These are phyloP conservation scores for Alternaria rosae DNA, from an alignment of 2,329 filamentous ascomycete species.

Conservation along the genomic window DNA sequence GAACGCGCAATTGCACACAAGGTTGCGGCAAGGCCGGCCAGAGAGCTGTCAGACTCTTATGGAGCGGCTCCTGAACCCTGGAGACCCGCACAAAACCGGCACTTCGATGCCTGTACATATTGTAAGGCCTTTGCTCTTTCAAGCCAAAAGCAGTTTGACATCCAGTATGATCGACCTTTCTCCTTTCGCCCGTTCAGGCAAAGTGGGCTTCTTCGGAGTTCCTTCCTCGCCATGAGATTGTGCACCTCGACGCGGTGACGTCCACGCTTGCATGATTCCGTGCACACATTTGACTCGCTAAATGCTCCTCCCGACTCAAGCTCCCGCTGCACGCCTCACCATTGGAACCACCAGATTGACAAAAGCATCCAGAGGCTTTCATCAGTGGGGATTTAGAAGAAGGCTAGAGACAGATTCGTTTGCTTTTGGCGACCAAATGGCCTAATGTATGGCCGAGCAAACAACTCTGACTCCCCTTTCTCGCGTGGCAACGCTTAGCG, in stretches of 20 bases:
- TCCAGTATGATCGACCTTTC: conserved; percentile 2
- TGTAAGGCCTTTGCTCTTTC: neutral
- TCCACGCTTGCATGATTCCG: conserved; percentile 10
- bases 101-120: conserved; percentile 2
- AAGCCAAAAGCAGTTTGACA: neutral
- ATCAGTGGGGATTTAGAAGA: neutral
- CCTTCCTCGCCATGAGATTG: neutral
- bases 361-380: neutral
- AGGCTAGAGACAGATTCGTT: neutral
- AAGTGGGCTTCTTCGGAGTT: neutral
- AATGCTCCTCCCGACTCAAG: conserved; percentile 5
- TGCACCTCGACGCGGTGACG: neutral
- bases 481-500: conserved; percentile 2
- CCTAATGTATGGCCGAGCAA: neutral
- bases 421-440: neutral
- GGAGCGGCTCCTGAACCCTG: conserved; percentile 6
- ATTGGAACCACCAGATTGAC: neutral
- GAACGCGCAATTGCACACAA: neutral
- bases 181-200: conserved; percentile 5
- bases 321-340: conserved; percentile 2
- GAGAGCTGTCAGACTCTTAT: conserved; percentile 2
- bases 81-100: conserved; percentile 5
- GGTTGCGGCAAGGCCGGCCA: neutral
- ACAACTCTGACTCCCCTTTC: neutral
- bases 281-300: conserved; percentile 6